A percentile compares a stretch with the other conserved stretches of the same genome.
Conservation (phyloP, 805 yeast species). For the Schwanniomyces sp. region DNA sequence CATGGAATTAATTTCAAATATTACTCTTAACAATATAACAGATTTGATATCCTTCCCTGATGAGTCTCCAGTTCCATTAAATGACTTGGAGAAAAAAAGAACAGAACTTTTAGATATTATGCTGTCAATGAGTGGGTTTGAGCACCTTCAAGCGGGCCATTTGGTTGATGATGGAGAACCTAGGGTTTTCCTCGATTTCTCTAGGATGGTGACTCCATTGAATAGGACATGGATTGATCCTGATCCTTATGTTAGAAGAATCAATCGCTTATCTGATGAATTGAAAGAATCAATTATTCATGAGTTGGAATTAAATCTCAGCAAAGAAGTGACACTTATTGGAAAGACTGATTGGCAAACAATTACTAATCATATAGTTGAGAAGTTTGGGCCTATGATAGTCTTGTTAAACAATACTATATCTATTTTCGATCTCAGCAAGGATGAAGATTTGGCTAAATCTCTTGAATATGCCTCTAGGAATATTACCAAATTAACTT, state of each 20-base stretch:
- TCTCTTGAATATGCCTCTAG: conserved; percentile 25
- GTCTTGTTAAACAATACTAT: conserved; percentile 40
- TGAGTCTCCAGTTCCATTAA: conserved; percentile 1
- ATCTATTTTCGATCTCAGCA: conserved; percentile 3
- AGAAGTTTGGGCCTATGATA: conserved; percentile 54
- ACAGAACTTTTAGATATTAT: conserved; percentile 20
- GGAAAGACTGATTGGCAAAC: conserved; percentile 47
- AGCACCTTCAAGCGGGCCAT: conserved; percentile 46
- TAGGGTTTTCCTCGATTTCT: conserved; percentile 51
- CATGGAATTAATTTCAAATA: conserved; percentile 46
- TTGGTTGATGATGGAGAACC: conserved; percentile 48
- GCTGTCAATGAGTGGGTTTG: conserved; percentile 38
- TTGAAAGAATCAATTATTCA: conserved; percentile 2
- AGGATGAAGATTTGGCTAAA: conserved; percentile 2
- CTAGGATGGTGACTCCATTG: conserved; percentile 52
- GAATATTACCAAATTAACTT: conserved; percentile 41
- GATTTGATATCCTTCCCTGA: conserved; percentile 40
- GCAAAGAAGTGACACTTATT: background rate
- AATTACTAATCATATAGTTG: conserved; percentile 47
- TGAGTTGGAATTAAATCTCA: conserved; percentile 2
- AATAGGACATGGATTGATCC: conserved; percentile 50
- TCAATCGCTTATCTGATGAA: conserved; percentile 1
- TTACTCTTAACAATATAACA: conserved; percentile 36
- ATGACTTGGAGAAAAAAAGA: conserved; percentile 11
- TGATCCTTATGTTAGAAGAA: conserved; percentile 41